Conservation (phyloP, 1,139 yeast species). For the Spathaspora jeffriesii region DNA sequence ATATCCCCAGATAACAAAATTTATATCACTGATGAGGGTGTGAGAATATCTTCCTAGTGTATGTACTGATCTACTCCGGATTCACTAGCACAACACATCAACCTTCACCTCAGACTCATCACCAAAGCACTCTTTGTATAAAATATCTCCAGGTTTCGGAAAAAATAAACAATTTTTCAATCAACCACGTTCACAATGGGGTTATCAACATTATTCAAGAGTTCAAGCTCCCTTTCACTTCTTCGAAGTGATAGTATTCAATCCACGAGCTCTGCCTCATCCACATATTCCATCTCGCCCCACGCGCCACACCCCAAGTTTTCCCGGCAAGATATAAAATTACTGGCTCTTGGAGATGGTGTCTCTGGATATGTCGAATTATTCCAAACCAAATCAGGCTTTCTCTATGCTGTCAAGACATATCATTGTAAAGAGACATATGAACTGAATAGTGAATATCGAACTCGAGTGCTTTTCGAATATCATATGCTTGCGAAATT, state of each 20-base stretch:
- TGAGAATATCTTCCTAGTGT: too few relatives aligned
- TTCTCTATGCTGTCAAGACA: slow-evolving; percentile 39
- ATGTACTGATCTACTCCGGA: too few relatives aligned
- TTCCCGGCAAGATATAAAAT: slow-evolving; percentile 10
- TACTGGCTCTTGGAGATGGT: slow-evolving; percentile 24
- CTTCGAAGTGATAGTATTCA: not conserved
- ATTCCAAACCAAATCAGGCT: slow-evolving; percentile 18
- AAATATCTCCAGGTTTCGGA: not conserved
- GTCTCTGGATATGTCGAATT: slow-evolving; percentile 44
- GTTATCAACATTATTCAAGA: not conserved
- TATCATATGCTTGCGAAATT: slow-evolving; percentile 27
- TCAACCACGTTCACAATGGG: not conserved
- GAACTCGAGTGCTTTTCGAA: slow-evolving; percentile 36
- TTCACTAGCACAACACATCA: too few relatives aligned
- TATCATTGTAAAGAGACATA: slow-evolving; percentile 32
- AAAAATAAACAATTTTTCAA: not conserved
- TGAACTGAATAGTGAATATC: slow-evolving; percentile 35
- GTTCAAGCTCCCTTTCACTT: not conserved
- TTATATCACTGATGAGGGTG: too few relatives aligned
- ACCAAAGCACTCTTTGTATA: too few relatives aligned
- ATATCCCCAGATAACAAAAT: too few relatives aligned
- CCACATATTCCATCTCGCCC: not conserved
- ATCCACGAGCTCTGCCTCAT: not conserved
- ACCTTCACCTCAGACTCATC: too few relatives aligned
- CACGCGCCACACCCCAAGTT: slow-evolving; percentile 6